Base-by-base conservation (phyloP, 495 filamentous ascomycete genomes). In the Penicillium waksmanii region DNA sequence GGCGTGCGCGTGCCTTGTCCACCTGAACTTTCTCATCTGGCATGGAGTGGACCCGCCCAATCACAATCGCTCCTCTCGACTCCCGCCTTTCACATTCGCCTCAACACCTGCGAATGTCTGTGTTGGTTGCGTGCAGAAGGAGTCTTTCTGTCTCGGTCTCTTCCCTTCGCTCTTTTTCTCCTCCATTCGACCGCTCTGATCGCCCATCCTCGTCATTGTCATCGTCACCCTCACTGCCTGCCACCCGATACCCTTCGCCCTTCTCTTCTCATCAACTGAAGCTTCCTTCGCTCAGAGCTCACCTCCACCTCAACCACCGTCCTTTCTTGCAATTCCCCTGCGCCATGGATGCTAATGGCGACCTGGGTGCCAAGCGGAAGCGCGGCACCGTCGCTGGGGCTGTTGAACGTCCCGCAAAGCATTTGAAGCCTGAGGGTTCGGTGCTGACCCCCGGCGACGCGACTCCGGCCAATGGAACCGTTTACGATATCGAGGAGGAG, bases 281-380 rank as follows among this genome's bases (percentile, higher is more conserved):
- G n/a, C 33, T 51, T 53, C 19, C 48, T 33, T 53, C 40, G 19
- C 49, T 53, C 53, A 54, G 34, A 46, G 34, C 46, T 54, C 52
- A 51, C 47, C 48, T 36, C 13, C 53, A 53, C 46, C 36, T 50
- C 67, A 62, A 11, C 47, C 61, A 23, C 31, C 46, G 33, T 35
- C 55, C 36, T 43, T 53, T 50, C 34, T 12, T 12, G 19, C 46
- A n/a, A 48, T 57, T 52, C 36, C 52, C 53, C 23, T 53, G 62
- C 36, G 75, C 58, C 50, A 87, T 86, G 84, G 81, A 84, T 65
- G 66, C 71, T 52, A 80, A 79, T 63, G 80, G 80, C 17, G 78
- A 85, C 48, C 61, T 73, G 51, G 72, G 80, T 55, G 70, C 77
- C 27, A 89, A 89, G 70, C 84, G 86, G 61, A 89, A 88, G 73